Evolutionary conservation across 257 asterid genomes (phyloP).

Genomic region (Solanum virginianum): DNA sequence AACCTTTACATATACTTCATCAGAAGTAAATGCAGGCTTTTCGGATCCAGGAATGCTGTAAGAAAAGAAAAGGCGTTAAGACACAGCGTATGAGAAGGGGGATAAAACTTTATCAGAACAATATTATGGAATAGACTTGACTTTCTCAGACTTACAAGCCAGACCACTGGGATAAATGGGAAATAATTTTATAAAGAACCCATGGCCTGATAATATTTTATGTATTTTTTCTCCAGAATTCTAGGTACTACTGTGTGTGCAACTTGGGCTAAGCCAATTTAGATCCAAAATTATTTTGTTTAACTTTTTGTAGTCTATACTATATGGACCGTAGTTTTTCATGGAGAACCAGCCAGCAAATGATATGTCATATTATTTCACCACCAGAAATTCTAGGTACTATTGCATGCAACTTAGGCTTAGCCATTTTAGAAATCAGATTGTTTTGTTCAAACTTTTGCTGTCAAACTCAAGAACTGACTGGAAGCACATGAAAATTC

Average conservation of each 20-base stretch:
- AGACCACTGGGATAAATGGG: background rate
- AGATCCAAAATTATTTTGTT: background rate
- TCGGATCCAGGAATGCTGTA: conserved; percentile 56
- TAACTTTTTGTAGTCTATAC: background rate
- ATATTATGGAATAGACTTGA: background rate
- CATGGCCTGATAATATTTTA: background rate
- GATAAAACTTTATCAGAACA: background rate
- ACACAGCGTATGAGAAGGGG: background rate
- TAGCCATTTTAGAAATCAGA: background rate
- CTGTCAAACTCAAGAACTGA: background rate
- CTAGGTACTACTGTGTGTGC: background rate
- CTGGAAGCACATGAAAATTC: background rate
- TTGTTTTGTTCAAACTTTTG: background rate
- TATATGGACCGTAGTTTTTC: background rate
- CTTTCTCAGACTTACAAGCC: background rate
- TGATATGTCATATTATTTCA: background rate
- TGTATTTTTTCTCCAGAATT: background rate
- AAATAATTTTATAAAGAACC: background rate
- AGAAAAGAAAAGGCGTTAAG: background rate
- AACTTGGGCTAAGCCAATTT: background rate
- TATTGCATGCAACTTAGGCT: background rate
- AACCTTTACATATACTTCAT: conserved; percentile 61
- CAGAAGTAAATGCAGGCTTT: conserved; percentile 79
- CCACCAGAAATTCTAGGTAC: background rate
- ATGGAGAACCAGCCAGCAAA: background rate